Conservation (phyloP, 2,329 filamentous ascomycete genomes). For the Dothidotthia symphoricarpi region DNA sequence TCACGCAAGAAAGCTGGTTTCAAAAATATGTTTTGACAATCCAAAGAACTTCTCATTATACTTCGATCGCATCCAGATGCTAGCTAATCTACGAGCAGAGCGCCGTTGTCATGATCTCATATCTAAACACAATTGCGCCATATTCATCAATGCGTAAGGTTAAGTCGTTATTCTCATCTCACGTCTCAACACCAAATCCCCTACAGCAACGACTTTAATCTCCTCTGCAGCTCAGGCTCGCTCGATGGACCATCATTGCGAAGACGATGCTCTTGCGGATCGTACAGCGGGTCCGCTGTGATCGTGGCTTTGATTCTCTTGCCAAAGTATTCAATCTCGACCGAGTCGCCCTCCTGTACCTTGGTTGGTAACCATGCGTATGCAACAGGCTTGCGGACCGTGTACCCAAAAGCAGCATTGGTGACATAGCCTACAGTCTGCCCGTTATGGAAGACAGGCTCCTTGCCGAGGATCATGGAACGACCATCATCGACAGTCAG, state of each 20-base stretch:
- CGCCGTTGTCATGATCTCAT: background rate
- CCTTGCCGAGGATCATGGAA: constrained; percentile 61
- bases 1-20: too few relatives aligned
- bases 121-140: constrained; percentile 5
- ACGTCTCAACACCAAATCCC: constrained; percentile 4
- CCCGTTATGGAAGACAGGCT: constrained; percentile 56
- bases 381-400: constrained; percentile 58
- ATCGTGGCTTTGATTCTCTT: constrained; percentile 55
- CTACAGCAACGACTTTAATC: constrained; percentile 23
- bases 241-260: constrained; percentile 21
- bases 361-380: constrained; percentile 57
- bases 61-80: background rate
- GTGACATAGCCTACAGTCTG: constrained; percentile 58
- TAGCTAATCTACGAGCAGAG: background rate
- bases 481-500: constrained; percentile 57
- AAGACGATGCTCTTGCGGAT: constrained; percentile 44
- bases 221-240: constrained; percentile 22
- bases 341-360: constrained; percentile 49
- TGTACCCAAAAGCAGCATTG: constrained; percentile 61
- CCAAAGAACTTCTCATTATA: too few relatives aligned
- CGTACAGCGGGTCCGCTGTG: constrained; percentile 50
- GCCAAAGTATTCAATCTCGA: constrained; percentile 64
- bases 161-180: constrained; percentile 14
- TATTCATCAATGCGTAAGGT: constrained; percentile 8
- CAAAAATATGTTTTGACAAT: too few relatives aligned